Base-by-base conservation (phyloP, 1,139 yeast genomes). In the Lodderomyces theae region DNA sequence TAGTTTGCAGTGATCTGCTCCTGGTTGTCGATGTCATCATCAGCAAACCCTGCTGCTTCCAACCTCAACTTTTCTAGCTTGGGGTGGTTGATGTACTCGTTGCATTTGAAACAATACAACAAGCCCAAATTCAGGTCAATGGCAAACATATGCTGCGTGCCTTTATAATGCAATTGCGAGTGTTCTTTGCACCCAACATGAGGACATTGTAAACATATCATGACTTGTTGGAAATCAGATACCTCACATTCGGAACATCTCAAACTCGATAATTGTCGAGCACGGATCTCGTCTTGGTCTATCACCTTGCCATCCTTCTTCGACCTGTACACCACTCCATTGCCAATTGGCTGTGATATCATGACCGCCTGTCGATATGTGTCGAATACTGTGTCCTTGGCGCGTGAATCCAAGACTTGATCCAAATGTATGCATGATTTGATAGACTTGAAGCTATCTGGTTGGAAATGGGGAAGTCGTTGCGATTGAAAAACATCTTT, bases 151-250 rank as follows among this genome's bases (percentile, higher is more conserved):
- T 90, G 98, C 37, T 81, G 82, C 13, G 73, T 67, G 26, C 66
- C 57, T 51, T 75, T 74, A 34, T 80, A 80, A 63, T 89, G 96
- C 16, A 62, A 57, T 42, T 69, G 62, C 23, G 85, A 82, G 62
- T 87, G 95, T 30, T 66, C 58, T 25, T 68, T 60, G 57, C 97
- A 89, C 1, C 95, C 95, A 41, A 85, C 80, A 54, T 79, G 82
- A 1, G 92, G 84, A 58, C 97, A 89, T 55, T 87, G 94, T 37
- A 89, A 63, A 61, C 97, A 89, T 25, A 71, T 67, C 65, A 85
- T 76, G 50, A 77, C 80, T 25, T 76, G 71, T 40, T 76, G 64
- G 46, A 79, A 75, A 45, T 69, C 62, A 46, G 64, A 63, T 30
- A 68, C 54, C 23, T 64, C 57, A 51, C 86, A 80, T 31, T 70